A percentile compares a stretch with the other conserved stretches of the same genome.
Conservation (phyloP, 140 eudicot species). For the Stevia rebaudiana region DNA sequence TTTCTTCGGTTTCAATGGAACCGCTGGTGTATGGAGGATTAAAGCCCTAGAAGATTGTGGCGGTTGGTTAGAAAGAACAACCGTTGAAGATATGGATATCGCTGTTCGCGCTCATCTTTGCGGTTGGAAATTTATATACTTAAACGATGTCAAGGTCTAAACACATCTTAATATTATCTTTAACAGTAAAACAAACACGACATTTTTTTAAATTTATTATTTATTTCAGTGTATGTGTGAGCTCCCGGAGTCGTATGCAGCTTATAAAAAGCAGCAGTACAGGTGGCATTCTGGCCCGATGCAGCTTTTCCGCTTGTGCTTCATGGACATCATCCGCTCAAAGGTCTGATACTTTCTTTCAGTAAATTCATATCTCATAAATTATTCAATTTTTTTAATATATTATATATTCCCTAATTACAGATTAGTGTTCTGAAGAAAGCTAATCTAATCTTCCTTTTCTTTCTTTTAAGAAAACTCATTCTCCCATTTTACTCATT, state of each 20-base stretch:
- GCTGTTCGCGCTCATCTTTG: constrained; percentile 90
- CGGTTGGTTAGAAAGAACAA: constrained; percentile 92
- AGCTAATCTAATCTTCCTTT: constrained; percentile 66
- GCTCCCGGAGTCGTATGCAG: constrained; percentile 92
- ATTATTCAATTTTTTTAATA: neutral
- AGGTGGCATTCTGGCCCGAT: constrained; percentile 99
- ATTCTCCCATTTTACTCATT: constrained; percentile 89
- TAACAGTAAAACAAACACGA: neutral
- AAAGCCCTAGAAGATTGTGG: constrained; percentile 90
- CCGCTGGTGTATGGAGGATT: constrained; percentile 97
- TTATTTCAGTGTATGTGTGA: constrained; percentile 80
- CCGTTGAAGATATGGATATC: constrained; percentile 92
- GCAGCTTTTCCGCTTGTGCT: constrained; percentile 79
- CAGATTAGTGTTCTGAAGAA: constrained; percentile 74
- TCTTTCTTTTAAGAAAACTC: constrained; percentile 82
- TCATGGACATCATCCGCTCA: constrained; percentile 51
- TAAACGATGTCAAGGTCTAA: constrained; percentile 78
- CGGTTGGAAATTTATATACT: constrained; percentile 85
- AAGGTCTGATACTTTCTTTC: constrained; percentile 45
- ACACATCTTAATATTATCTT: neutral
- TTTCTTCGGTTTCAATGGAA: constrained; percentile 89
- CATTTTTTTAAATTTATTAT: neutral
- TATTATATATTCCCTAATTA: constrained; percentile 1
- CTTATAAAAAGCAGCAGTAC: constrained; percentile 90
- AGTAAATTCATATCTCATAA: neutral